Evolutionary conservation across 2,329 filamentous ascomycete genomes (phyloP).

Genomic region (Dendryphion nanum): DNA sequence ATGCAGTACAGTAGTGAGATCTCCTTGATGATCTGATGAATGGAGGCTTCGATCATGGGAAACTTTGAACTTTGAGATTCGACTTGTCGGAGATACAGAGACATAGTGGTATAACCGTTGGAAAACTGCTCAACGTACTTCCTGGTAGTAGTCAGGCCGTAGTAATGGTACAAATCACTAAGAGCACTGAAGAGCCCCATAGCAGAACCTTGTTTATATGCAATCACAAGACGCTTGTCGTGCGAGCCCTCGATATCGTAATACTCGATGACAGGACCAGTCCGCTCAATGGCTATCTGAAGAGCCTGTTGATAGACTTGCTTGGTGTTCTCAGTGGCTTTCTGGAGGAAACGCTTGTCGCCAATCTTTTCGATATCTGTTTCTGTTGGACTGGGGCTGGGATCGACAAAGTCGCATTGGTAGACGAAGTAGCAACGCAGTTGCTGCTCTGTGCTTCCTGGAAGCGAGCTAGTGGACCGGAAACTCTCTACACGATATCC

Average conservation of each 20-base stretch:
- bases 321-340: slow-evolving; percentile 94
- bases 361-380: slow-evolving; percentile 88
- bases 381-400: slow-evolving; percentile 71
- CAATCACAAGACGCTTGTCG: slow-evolving; percentile 92
- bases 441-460: slow-evolving; percentile 72
- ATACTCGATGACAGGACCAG: slow-evolving; percentile 94
- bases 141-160: slow-evolving; percentile 89
- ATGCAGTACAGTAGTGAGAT: slow-evolving; percentile 96
- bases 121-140: slow-evolving; percentile 99
- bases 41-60: slow-evolving; percentile 88
- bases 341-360: slow-evolving; percentile 90
- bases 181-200: slow-evolving; percentile 92
- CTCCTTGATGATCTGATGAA: slow-evolving; percentile 99
- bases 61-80: slow-evolving; percentile 47
- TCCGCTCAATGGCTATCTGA: slow-evolving; percentile 75
- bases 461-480: slow-evolving; percentile 80
- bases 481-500: slow-evolving; percentile 96
- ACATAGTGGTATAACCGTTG: slow-evolving; percentile 97
- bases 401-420: slow-evolving; percentile 84
- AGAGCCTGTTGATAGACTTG: slow-evolving; percentile 95
- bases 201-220: slow-evolving; percentile 90
- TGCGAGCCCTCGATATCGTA: slow-evolving; percentile 90
- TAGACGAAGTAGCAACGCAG: slow-evolving; percentile 99
- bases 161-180: slow-evolving; percentile 97
- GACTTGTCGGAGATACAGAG: slow-evolving; percentile 80